A percentile compares a stretch with the other conserved stretches of the same genome.
Evolutionary conservation across 2,329 filamentous ascomycete genomes (phyloP).

Genomic region (Fusarium phyllophilum): DNA sequence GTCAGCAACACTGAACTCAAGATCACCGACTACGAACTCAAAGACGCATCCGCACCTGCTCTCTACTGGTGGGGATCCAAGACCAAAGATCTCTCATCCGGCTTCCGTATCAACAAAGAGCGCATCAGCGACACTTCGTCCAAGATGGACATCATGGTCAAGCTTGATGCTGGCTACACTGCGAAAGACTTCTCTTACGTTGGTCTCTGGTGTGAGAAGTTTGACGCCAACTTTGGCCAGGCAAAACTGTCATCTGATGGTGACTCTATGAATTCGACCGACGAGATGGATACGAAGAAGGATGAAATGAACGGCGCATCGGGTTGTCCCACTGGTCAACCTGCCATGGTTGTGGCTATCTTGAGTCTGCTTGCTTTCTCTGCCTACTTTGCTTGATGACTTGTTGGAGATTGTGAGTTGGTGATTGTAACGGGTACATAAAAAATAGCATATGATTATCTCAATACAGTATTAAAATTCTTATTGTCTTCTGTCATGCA

Average conservation of each 20-base stretch:
- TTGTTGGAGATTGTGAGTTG: not conserved
- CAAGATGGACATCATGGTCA: not conserved
- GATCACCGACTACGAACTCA: not conserved
- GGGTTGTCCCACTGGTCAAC: not conserved
- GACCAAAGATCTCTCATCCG: not conserved
- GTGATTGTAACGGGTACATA: not conserved
- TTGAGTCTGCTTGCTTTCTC: not conserved
- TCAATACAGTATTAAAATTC: rapidly evolving
- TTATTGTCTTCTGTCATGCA: rapidly evolving
- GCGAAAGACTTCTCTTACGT: not conserved
- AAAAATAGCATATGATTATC: not conserved
- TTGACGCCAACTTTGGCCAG: not conserved
- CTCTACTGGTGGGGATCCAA: conserved; percentile 3
- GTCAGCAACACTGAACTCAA: not conserved
- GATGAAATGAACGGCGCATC: not conserved
- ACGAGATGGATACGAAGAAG: not conserved
- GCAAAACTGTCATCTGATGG: not conserved
- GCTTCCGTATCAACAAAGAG: not conserved
- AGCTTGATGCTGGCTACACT: not conserved
- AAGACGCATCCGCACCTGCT: not conserved
- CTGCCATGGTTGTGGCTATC: not conserved
- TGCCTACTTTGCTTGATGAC: not conserved
- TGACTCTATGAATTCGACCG: not conserved
- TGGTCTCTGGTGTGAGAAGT: not conserved
- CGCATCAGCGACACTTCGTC: not conserved